Percentiles rank a stretch among this genome's conserved stretches.
phyloP scores from a whole-genome alignment of 2,329 filamentous ascomycete species.

The Sarocladium strictum region DNA sequence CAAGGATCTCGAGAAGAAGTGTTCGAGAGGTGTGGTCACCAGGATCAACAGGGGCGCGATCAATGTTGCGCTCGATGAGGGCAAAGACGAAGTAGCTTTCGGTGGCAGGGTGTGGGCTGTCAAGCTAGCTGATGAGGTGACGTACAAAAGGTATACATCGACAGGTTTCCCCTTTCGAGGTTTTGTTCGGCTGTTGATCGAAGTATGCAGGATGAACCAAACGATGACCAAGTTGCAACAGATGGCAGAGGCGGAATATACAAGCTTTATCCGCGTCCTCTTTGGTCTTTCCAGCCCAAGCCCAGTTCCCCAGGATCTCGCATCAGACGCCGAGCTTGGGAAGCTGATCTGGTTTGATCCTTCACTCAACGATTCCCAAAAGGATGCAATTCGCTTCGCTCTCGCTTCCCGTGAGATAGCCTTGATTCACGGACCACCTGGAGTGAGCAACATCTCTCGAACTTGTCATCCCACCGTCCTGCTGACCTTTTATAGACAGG shows the following conservation, averaged over 20 bases:
- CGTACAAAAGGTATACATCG: constrained; percentile 45
- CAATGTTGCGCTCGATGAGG: constrained; percentile 64
- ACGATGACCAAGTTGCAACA: constrained; percentile 54
- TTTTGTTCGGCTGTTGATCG: not conserved
- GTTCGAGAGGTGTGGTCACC: constrained; percentile 65
- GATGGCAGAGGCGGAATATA: constrained; percentile 53
- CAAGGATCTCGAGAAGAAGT: constrained; percentile 62
- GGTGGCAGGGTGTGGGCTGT: constrained; percentile 54
- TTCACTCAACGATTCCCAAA: constrained; percentile 59
- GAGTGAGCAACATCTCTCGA: constrained; percentile 38
- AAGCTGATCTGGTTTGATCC: constrained; percentile 56
- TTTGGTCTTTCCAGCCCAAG: constrained; percentile 54
- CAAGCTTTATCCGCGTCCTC: constrained; percentile 53
- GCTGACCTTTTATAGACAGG: constrained; percentile 57
- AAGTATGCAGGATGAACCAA: constrained; percentile 48
- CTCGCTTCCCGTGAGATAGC: constrained; percentile 76
- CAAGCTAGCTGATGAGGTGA: constrained; percentile 64
- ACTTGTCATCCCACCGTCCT: not conserved
- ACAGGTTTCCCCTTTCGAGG: not conserved
- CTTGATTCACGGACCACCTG: constrained; percentile 90
- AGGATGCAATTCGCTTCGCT: constrained; percentile 72
- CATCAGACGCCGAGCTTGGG: constrained; percentile 34
- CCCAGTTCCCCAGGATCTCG: constrained; percentile 36
- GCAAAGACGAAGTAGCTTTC: constrained; percentile 41
- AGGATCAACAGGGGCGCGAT: constrained; percentile 53